A percentile compares a stretch with the other conserved stretches of the same genome.
Evolutionary conservation across 306 rosid species (phyloP).

Genomic region (Mimosa pudica): DNA sequence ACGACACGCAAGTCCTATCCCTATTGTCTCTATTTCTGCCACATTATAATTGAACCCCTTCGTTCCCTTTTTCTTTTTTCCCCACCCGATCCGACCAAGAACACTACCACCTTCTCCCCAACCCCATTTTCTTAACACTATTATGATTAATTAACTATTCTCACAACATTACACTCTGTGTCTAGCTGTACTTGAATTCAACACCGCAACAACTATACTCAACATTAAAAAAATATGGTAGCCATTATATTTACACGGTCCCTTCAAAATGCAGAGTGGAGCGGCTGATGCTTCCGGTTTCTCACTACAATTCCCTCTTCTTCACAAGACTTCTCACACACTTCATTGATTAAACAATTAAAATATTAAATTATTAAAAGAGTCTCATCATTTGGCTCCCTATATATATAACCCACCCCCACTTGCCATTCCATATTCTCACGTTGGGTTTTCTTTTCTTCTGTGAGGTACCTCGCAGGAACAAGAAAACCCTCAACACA

Average conservation of each 20-base stretch:
- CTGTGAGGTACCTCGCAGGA: constrained; percentile 59
- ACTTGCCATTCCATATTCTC: neutral
- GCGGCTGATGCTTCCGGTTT: neutral
- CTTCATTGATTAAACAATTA: neutral
- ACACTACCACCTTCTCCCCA: neutral
- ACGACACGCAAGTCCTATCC: constrained; percentile 38
- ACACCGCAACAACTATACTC: neutral
- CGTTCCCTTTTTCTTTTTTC: constrained; percentile 7
- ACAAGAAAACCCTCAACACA: constrained; percentile 42
- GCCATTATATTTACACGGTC: neutral
- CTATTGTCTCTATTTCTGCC: constrained; percentile 38
- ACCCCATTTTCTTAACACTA: neutral
- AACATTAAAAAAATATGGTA: neutral
- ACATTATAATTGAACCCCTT: constrained; percentile 36
- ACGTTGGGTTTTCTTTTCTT: constrained; percentile 41
- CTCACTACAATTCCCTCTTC: neutral
- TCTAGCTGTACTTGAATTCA: constrained; percentile 32
- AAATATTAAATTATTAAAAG: neutral
- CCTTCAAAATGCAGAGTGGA: neutral
- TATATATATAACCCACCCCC: constrained; percentile 27
- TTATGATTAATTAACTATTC: neutral
- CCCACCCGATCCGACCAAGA: constrained; percentile 12
- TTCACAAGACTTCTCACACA: neutral
- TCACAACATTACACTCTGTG: neutral
- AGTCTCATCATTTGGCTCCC: neutral